A percentile compares a stretch with the other conserved stretches of the same genome.
phyloP scores from a whole-genome alignment of 1,284 basidiomycete species.

The Leccinum pachyderme region DNA sequence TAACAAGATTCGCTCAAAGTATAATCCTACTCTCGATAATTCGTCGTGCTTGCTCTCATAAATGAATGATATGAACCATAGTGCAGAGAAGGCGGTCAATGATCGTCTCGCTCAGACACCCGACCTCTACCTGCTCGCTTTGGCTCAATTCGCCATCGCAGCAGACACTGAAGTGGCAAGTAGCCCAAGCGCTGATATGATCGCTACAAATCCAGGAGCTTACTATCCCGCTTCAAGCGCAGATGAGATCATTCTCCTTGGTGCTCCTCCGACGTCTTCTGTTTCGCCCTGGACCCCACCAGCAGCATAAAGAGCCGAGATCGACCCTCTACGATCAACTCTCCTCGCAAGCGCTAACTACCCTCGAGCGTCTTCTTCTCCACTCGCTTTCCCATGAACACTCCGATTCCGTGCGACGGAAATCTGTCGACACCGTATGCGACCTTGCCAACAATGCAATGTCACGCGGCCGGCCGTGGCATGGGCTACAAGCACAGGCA shows the following conservation, averaged over 20 bases:
- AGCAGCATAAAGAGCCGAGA: constrained; percentile 36
- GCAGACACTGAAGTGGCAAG: constrained; percentile 73
- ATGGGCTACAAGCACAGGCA: constrained; percentile 66
- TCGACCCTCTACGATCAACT: constrained; percentile 71
- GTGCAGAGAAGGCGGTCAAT: constrained; percentile 76
- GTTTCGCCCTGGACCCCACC: constrained; percentile 50
- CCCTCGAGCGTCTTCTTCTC: constrained; percentile 68
- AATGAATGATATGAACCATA: constrained; percentile 29
- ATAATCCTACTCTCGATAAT: neutral
- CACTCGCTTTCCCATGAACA: constrained; percentile 64
- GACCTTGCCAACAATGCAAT: constrained; percentile 74
- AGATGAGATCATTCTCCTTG: constrained; percentile 82
- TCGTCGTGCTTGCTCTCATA: constrained; percentile 1
- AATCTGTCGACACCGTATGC: constrained; percentile 69
- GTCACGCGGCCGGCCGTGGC: constrained; percentile 72
- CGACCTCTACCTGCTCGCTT: constrained; percentile 71
- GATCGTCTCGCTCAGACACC: constrained; percentile 72
- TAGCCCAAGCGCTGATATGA: constrained; percentile 13
- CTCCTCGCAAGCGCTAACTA: constrained; percentile 57
- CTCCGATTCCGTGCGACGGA: constrained; percentile 54
- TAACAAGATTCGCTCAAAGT: constrained; percentile 70
- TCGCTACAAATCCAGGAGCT: constrained; percentile 8
- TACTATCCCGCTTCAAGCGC: constrained; percentile 13
- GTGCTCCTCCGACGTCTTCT: constrained; percentile 74
- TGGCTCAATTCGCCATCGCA: constrained; percentile 70